Percentiles rank a stretch among this genome's conserved stretches.
phyloP scores from a whole-genome alignment of 1,284 basidiomycete species.

The Papiliotrema nemorosa region DNA sequence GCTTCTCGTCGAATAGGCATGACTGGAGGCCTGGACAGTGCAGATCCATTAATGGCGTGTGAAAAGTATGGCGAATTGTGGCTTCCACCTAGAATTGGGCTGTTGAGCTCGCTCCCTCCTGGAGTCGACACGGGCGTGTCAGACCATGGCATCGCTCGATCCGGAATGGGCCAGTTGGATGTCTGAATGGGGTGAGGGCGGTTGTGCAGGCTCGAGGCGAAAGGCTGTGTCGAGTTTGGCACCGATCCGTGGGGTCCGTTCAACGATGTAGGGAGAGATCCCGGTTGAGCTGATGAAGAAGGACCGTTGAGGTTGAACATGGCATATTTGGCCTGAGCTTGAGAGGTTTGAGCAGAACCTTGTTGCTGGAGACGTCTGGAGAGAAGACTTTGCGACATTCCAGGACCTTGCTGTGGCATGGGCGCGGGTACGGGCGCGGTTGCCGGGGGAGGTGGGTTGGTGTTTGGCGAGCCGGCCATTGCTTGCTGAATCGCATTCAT shows the following conservation, averaged over 20 bases:
- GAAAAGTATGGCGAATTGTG: slow-evolving; percentile 5
- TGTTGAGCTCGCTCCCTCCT: slow-evolving; percentile 27
- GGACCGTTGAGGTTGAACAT: not conserved
- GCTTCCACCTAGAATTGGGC: slow-evolving; percentile 31
- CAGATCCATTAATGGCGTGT: not conserved
- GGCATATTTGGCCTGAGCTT: slow-evolving; percentile 1
- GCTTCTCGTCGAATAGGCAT: slow-evolving; percentile 5
- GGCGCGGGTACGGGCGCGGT: slow-evolving; percentile 6
- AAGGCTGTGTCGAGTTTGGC: not conserved
- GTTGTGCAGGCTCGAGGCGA: not conserved
- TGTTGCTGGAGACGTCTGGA: slow-evolving; percentile 33
- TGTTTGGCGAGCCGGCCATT: not conserved
- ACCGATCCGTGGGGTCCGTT: slow-evolving; percentile 4
- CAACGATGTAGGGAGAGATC: too few species aligned
- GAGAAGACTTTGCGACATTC: slow-evolving; percentile 22
- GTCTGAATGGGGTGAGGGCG: not conserved
- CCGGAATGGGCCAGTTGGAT: slow-evolving; percentile 23
- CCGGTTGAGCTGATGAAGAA: too few species aligned
- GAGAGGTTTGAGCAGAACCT: slow-evolving; percentile 1
- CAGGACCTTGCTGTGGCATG: slow-evolving; percentile 7
- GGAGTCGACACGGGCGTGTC: slow-evolving; percentile 37
- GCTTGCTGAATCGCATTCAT: slow-evolving; percentile 6
- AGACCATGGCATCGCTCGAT: slow-evolving; percentile 14
- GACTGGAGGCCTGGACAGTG: not conserved
- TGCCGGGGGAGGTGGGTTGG: slow-evolving; percentile 1